A percentile compares a stretch with the other conserved stretches of the same genome.
Conservation (phyloP, 2,329 filamentous ascomycete genomes). For the Alternaria gansuensis region DNA sequence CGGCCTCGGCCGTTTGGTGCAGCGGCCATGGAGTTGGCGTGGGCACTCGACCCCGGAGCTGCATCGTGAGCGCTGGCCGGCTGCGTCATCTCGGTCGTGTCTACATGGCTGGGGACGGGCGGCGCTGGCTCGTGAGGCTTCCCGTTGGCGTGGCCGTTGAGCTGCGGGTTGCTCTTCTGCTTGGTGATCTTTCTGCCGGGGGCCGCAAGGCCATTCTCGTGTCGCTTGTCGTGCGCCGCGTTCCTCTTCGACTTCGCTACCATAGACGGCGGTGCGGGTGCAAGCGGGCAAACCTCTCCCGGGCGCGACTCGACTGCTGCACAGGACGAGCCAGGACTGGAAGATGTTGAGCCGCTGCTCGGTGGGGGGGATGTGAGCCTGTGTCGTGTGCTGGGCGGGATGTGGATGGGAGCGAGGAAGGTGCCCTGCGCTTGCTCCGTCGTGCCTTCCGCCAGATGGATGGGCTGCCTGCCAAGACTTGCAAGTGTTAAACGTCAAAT, state of each 20-base stretch:
- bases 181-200: slow-evolving; percentile 72
- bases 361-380: slow-evolving; percentile 25
- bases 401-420: slow-evolving; percentile 30
- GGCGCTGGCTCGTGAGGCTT: slow-evolving; percentile 51
- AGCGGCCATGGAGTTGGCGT: slow-evolving; percentile 26
- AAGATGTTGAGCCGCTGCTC: slow-evolving; percentile 50
- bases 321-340: slow-evolving; percentile 59
- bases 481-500: slow-evolving; percentile 22
- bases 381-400: slow-evolving; percentile 33
- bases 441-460: slow-evolving; percentile 20
- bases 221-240: slow-evolving; percentile 65
- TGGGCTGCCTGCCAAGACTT: slow-evolving; percentile 23
- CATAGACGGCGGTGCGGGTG: slow-evolving; percentile 54
- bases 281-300: slow-evolving; percentile 47
- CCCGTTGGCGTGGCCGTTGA: slow-evolving; percentile 56
- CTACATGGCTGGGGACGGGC: slow-evolving; percentile 52
- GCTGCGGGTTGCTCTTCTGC: slow-evolving; percentile 58
- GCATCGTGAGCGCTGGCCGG: slow-evolving; percentile 32
- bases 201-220: slow-evolving; percentile 88
- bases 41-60: slow-evolving; percentile 10
- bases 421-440: slow-evolving; percentile 18
- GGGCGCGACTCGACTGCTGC: slow-evolving; percentile 53
- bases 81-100: slow-evolving; percentile 48
- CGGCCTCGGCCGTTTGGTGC: slow-evolving; percentile 15
- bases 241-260: slow-evolving; percentile 59